These are phyloP conservation scores for Coelastrella sp. DNA, from an alignment of 139 green algal genomes.

Conservation along the genomic window DNA sequence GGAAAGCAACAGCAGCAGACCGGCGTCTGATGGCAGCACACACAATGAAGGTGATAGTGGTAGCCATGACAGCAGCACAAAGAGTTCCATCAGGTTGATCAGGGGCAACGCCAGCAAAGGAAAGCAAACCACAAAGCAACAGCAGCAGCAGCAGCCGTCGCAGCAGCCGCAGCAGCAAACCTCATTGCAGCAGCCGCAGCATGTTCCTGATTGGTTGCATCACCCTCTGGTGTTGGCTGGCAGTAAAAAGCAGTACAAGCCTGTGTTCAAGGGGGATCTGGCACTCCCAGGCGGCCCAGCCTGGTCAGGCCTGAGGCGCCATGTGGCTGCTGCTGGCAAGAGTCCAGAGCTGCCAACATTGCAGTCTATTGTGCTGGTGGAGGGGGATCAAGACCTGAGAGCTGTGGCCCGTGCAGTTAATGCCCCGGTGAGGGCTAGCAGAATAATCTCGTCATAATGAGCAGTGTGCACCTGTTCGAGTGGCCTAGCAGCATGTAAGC, in stretches of 20 bases:
- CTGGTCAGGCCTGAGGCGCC: constrained; percentile 40
- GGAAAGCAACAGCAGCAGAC: not conserved
- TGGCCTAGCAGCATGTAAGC: not conserved
- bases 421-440: constrained; percentile 17
- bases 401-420: constrained; percentile 37
- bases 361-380: constrained; percentile 27
- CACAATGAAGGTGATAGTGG: not conserved
- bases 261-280: constrained; percentile 45
- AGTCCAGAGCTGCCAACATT: constrained; percentile 24
- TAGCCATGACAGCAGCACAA: not conserved
- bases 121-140: constrained; percentile 40
- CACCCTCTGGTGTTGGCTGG: constrained; percentile 37
- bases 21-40: too few species aligned
- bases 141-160: constrained; percentile 43
- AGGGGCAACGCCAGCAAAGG: not conserved
- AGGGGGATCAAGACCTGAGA: constrained; percentile 41
- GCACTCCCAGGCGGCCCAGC: constrained; percentile 42
- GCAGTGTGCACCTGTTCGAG: not conserved
- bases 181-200: constrained; percentile 47
- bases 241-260: constrained; percentile 42
- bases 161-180: constrained; percentile 9
- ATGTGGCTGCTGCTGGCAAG: constrained; percentile 29
- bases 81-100: not conserved
- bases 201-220: constrained; percentile 50
- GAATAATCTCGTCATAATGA: too few species aligned